These are phyloP conservation scores for Chrysoporthe puriensis DNA, from an alignment of 2,329 filamentous ascomycete species.

Conservation along the genomic window DNA sequence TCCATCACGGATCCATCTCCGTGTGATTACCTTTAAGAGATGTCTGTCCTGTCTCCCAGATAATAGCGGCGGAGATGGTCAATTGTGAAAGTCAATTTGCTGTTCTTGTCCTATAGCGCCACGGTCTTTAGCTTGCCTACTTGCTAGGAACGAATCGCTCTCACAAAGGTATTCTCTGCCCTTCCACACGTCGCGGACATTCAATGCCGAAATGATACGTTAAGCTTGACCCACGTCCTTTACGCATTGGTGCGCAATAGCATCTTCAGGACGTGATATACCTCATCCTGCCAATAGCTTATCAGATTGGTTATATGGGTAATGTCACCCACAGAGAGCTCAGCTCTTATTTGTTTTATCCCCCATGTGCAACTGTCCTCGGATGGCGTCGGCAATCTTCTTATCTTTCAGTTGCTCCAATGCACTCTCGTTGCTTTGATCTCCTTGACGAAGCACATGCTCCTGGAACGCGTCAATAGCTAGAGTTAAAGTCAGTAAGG, in stretches of 20 bases:
- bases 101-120: no score
- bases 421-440: slow-evolving; percentile 73
- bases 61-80: no score
- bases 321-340: background rate
- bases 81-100: no score
- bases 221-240: no score
- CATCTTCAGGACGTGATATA: background rate
- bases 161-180: no score
- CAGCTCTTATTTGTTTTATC: slow-evolving; percentile 10
- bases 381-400: slow-evolving; percentile 73
- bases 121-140: no score
- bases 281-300: background rate
- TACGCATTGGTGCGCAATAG: background rate
- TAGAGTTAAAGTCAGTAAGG: slow-evolving; percentile 39
- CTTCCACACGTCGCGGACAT: no score
- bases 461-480: slow-evolving; percentile 80
- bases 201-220: no score
- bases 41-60: no score
- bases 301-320: background rate
- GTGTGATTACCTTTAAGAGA: no score
- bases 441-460: slow-evolving; percentile 70
- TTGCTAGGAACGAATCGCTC: no score
- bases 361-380: slow-evolving; percentile 52
- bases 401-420: slow-evolving; percentile 84
- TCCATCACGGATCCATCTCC: no score